Percentiles rank a stretch among this genome's conserved stretches.
Evolutionary conservation across 2,329 filamentous ascomycete genomes (phyloP).

Genomic region (Fusarium algeriense): DNA sequence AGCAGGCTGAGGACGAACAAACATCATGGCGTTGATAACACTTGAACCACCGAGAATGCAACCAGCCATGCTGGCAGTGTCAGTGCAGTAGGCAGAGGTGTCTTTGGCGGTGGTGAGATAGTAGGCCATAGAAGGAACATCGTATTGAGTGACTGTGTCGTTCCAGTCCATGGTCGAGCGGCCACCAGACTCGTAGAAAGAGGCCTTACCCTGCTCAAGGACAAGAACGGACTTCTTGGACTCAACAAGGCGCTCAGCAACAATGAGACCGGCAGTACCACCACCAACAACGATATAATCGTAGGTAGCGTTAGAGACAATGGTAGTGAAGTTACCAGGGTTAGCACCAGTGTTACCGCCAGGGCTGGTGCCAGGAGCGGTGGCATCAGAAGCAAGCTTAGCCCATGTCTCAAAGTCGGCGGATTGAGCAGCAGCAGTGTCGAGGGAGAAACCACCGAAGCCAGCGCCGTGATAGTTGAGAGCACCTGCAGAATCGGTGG

Average conservation of each 20-base stretch:
- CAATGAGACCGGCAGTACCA: conserved; percentile 71
- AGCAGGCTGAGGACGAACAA: conserved; percentile 73
- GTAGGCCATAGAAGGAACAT: conserved; percentile 78
- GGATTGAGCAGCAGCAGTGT: conserved; percentile 53
- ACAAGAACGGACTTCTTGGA: conserved; percentile 74
- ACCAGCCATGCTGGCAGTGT: conserved; percentile 79
- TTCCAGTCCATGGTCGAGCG: conserved; percentile 74
- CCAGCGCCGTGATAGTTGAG: conserved; percentile 56
- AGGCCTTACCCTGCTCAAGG: conserved; percentile 65
- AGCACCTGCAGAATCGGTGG: conserved; percentile 49
- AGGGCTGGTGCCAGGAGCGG: conserved; percentile 44
- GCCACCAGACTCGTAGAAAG: conserved; percentile 73
- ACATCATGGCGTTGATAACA: conserved; percentile 76
- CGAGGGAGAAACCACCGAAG: conserved; percentile 60
- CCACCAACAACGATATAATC: conserved; percentile 75
- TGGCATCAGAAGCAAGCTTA: conserved; percentile 57
- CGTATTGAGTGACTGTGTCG: conserved; percentile 74
- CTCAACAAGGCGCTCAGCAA: conserved; percentile 70
- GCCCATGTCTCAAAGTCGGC: conserved; percentile 58
- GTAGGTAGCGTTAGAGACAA: conserved; percentile 55
- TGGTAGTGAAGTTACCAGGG: conserved; percentile 48
- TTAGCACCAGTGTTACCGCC: conserved; percentile 44
- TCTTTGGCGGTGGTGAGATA: conserved; percentile 74
- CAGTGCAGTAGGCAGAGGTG: conserved; percentile 72
- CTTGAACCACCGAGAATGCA: conserved; percentile 77